phyloP scores from a whole-genome alignment of 768 basidiomycete genomes.

The Rhodocollybia butyracea region DNA sequence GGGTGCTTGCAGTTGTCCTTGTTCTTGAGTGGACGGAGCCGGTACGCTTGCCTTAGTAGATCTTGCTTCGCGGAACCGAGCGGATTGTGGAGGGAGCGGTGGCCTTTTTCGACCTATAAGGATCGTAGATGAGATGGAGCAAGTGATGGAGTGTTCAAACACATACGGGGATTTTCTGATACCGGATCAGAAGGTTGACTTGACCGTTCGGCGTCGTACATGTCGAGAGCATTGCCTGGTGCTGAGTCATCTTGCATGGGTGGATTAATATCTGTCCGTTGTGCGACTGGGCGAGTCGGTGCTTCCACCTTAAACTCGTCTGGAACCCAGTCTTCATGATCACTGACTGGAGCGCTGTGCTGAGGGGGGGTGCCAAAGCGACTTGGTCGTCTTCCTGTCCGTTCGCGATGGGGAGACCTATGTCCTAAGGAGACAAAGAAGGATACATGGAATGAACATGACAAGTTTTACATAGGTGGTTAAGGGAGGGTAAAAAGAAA shows the following conservation, averaged over 20 bases:
- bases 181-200: neutral
- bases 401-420: constrained; percentile 35
- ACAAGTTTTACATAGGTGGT: constrained; percentile 19
- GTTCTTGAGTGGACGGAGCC: neutral
- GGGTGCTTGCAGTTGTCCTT: neutral
- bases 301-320: constrained; percentile 7
- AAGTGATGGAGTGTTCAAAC: neutral
- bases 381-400: constrained; percentile 1
- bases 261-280: neutral
- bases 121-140: constrained; percentile 7
- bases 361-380: constrained; percentile 5
- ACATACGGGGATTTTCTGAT: constrained; percentile 2
- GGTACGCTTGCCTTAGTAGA: neutral
- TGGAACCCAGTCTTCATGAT: constrained; percentile 6
- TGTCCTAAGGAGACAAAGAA: constrained; percentile 36
- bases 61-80: constrained; percentile 31
- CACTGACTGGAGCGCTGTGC: neutral
- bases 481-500: constrained; percentile 31
- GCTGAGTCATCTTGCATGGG: neutral
- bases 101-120: constrained; percentile 34
- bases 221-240: neutral
- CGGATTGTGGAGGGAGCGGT: constrained; percentile 43
- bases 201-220: neutral
- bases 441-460: constrained; percentile 28
- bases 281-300: too few species aligned